Conservation (phyloP, 2,329 filamentous ascomycete species). For the Didymella glomerata region DNA sequence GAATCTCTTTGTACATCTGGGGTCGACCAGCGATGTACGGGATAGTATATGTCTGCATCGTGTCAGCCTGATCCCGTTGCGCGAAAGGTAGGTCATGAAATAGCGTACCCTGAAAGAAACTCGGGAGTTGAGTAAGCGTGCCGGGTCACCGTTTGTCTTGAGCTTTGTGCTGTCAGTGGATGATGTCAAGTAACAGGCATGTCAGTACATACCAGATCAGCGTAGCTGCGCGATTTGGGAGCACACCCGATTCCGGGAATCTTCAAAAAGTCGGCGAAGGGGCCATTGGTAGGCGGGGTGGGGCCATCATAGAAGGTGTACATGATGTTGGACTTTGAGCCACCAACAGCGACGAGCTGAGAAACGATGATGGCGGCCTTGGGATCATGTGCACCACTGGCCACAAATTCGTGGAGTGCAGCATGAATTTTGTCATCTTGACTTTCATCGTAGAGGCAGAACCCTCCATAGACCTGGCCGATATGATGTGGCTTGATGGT, state of each 20-base stretch:
- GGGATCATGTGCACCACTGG: slow-evolving; percentile 33
- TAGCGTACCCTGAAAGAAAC: slow-evolving; percentile 4
- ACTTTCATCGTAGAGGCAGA: slow-evolving; percentile 42
- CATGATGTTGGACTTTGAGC: slow-evolving; percentile 21
- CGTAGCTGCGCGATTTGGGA: slow-evolving; percentile 43
- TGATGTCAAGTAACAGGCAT: background rate
- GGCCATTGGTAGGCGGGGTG: slow-evolving; percentile 40
- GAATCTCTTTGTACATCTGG: slow-evolving; percentile 49
- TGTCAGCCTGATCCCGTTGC: slow-evolving; percentile 9
- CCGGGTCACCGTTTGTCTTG: slow-evolving; percentile 7
- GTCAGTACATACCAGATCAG: slow-evolving; percentile 36
- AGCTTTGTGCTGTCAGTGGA: background rate
- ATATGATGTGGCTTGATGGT: slow-evolving; percentile 34
- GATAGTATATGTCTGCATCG: slow-evolving; percentile 35
- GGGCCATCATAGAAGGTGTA: slow-evolving; percentile 39
- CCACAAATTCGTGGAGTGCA: slow-evolving; percentile 47
- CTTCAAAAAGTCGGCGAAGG: slow-evolving; percentile 47
- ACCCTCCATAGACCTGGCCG: slow-evolving; percentile 52
- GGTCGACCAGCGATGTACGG: slow-evolving; percentile 38
- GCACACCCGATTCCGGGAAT: slow-evolving; percentile 34
- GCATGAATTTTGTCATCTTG: slow-evolving; percentile 43
- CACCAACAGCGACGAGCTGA: slow-evolving; percentile 22
- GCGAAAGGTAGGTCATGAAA: background rate
- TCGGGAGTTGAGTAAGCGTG: slow-evolving; percentile 1
- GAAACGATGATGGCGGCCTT: slow-evolving; percentile 38